Percentiles rank a stretch among this genome's conserved stretches.
Evolutionary conservation across 805 yeast species (phyloP).

Genomic region (Wickerhamiella hasegawae): DNA sequence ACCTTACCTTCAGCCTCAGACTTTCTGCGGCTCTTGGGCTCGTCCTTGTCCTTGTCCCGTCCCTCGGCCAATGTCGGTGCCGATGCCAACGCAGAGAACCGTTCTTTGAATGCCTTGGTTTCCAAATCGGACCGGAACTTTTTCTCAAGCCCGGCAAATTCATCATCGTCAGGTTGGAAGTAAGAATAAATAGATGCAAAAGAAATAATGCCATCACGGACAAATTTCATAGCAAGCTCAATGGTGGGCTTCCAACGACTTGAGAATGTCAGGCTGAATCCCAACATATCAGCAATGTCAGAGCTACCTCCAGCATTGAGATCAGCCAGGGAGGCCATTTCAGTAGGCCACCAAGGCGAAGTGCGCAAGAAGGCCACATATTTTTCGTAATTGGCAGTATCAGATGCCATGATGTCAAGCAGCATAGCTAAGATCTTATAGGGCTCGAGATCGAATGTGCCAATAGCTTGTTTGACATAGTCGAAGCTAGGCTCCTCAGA

Average conservation of each 20-base stretch:
- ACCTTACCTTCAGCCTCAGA: no score
- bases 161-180: conserved; percentile 1
- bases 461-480: conserved; percentile 1
- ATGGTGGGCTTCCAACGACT: background rate
- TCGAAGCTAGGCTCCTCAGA: background rate
- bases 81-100: no score
- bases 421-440: background rate
- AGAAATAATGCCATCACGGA: background rate
- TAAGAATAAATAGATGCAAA: background rate
- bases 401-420: background rate
- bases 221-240: background rate
- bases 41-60: no score
- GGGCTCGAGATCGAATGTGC: conserved; percentile 2
- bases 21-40: no score
- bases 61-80: no score
- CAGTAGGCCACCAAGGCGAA: no score
- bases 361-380: background rate
- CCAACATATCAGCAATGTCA: no score
- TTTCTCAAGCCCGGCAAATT: background rate
- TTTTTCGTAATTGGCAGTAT: background rate
- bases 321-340: no score
- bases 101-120: no score
- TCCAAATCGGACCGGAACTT: no score
- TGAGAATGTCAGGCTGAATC: no score
- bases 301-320: no score